Conservation (phyloP, 495 filamentous ascomycete species). For the Tuber indicum region DNA sequence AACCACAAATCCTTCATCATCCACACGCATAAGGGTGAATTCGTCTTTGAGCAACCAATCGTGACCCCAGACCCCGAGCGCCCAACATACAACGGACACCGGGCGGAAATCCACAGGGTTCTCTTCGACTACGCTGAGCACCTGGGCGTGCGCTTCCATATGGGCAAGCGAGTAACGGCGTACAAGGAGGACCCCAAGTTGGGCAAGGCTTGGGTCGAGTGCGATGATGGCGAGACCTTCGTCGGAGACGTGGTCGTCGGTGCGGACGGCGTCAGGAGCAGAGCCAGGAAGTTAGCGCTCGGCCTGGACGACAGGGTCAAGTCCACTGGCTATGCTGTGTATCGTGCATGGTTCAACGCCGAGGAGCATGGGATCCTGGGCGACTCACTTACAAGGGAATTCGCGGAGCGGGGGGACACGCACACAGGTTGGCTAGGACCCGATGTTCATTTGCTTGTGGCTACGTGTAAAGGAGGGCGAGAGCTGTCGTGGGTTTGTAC, state of each 20-base stretch:
- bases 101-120: conserved; percentile 58
- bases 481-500: conserved; percentile 69
- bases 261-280: conserved; percentile 58
- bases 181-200: conserved; percentile 54
- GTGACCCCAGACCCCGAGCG: conserved; percentile 29
- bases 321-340: conserved; percentile 56
- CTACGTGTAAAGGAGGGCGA: conserved; percentile 55
- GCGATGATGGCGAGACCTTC: conserved; percentile 48
- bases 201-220: conserved; percentile 52
- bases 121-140: conserved; percentile 53
- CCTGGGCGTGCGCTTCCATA: conserved; percentile 53
- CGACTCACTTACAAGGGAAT: conserved; percentile 55
- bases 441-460: conserved; percentile 60
- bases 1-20: conserved; percentile 36
- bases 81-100: conserved; percentile 53
- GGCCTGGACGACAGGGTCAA: conserved; percentile 59
- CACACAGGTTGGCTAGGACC: conserved; percentile 57
- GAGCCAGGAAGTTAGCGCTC: conserved; percentile 55
- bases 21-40: conserved; percentile 35
- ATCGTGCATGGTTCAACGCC: conserved; percentile 55
- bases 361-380: conserved; percentile 51
- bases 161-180: conserved; percentile 53
- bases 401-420: conserved; percentile 59
- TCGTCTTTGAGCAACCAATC: conserved; percentile 35
- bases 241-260: conserved; percentile 55